These are phyloP conservation scores for Wickerhamiella kurtzmanii DNA, from an alignment of 805 yeast genomes.

Conservation along the genomic window DNA sequence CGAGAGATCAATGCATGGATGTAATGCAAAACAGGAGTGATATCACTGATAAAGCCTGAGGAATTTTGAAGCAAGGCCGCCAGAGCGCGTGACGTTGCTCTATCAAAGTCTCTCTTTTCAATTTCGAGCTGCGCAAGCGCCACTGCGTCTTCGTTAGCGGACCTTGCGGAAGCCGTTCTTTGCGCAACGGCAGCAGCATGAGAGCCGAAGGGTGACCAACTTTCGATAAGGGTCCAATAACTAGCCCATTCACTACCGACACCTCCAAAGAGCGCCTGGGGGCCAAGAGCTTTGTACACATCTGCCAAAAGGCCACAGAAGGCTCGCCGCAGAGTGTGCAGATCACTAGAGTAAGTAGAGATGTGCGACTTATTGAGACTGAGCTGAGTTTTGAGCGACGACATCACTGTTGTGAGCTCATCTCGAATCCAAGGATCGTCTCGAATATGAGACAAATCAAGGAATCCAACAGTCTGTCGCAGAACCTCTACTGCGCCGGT, in stretches of 20 bases:
- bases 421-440: slow-evolving; percentile 57
- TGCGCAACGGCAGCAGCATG: slow-evolving; percentile 46
- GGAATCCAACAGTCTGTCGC: slow-evolving; percentile 52
- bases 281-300: slow-evolving; percentile 34
- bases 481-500: slow-evolving; percentile 70
- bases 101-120: slow-evolving; percentile 56
- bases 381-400: slow-evolving; percentile 18
- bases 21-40: slow-evolving; percentile 61
- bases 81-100: slow-evolving; percentile 70
- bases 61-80: slow-evolving; percentile 60
- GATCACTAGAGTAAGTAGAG: slow-evolving; percentile 14
- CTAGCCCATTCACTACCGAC: slow-evolving; percentile 29
- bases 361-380: slow-evolving; percentile 37
- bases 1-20: slow-evolving; percentile 49
- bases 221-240: slow-evolving; percentile 69
- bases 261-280: slow-evolving; percentile 14
- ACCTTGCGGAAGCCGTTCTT: slow-evolving; percentile 48
- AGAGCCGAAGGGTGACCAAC: slow-evolving; percentile 91
- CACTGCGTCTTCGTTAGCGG: slow-evolving; percentile 16
- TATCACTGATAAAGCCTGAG: slow-evolving; percentile 24
- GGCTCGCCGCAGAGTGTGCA: slow-evolving; percentile 49
- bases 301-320: slow-evolving; percentile 73
- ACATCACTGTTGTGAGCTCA: slow-evolving; percentile 34
- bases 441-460: slow-evolving; percentile 37
- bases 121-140: slow-evolving; percentile 40